Percentiles rank a stretch among this genome's conserved stretches.
Conservation (phyloP, 1,139 yeast genomes). For the Casaregolazyma suthepensis region DNA sequence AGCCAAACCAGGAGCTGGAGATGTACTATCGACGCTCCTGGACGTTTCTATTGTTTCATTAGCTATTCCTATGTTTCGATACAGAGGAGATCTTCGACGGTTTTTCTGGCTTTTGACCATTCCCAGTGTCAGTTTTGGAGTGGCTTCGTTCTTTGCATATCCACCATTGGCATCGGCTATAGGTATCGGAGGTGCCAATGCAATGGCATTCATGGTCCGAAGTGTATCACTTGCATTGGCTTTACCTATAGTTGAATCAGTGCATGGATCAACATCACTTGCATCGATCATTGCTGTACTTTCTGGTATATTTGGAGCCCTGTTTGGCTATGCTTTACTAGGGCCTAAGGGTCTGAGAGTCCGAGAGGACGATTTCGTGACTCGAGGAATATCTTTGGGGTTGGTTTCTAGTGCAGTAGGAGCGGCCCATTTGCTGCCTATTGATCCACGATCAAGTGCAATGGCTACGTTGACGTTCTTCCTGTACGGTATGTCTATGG, state of each 20-base stretch:
- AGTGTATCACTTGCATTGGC: constrained; percentile 80
- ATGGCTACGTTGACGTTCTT: constrained; percentile 68
- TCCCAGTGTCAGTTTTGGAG: constrained; percentile 53
- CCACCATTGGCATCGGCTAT: constrained; percentile 62
- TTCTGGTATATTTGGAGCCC: constrained; percentile 71
- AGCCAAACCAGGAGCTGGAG: constrained; percentile 77
- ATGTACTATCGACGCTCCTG: constrained; percentile 61
- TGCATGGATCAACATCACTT: constrained; percentile 63
- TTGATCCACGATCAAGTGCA: constrained; percentile 77
- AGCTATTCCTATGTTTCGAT: constrained; percentile 72
- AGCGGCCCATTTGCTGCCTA: constrained; percentile 62
- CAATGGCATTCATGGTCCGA: constrained; percentile 73
- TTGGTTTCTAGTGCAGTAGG: constrained; percentile 79
- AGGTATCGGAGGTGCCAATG: constrained; percentile 53
- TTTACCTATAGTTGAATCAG: constrained; percentile 58
- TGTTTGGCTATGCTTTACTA: constrained; percentile 54
- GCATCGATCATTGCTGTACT: constrained; percentile 78
- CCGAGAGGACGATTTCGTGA: constrained; percentile 59
- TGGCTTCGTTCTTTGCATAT: constrained; percentile 57
- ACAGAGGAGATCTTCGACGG: constrained; percentile 54
- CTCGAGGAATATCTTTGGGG: constrained; percentile 71
- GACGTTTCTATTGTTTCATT: constrained; percentile 72
- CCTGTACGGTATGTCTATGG: constrained; percentile 66
- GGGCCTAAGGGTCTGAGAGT: constrained; percentile 41
- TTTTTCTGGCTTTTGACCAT: constrained; percentile 56